Evolutionary conservation across 2,329 filamentous ascomycete species (phyloP).

Genomic region (Mycosphaerella sp.): DNA sequence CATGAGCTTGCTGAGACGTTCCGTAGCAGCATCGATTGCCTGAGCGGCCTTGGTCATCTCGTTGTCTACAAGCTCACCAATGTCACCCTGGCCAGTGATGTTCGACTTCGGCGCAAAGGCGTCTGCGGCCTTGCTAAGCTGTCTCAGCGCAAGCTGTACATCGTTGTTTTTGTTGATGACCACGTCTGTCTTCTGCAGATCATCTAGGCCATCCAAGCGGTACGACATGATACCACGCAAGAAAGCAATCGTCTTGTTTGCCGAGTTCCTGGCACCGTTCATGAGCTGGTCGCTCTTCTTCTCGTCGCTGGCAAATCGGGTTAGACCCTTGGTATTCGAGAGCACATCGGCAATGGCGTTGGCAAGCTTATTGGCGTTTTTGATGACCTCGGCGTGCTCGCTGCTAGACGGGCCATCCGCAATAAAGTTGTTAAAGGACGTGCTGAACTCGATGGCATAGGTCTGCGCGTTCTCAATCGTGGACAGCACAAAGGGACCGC

Average conservation of each 20-base stretch:
- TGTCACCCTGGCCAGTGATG: slow-evolving; percentile 70
- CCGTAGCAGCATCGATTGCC: slow-evolving; percentile 86
- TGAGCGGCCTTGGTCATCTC: slow-evolving; percentile 92
- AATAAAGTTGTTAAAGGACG: slow-evolving; percentile 97
- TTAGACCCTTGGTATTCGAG: slow-evolving; percentile 93
- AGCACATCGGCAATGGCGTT: slow-evolving; percentile 89
- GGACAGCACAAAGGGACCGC: slow-evolving; percentile 86
- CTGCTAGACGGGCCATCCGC: slow-evolving; percentile 86
- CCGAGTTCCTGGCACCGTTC: slow-evolving; percentile 74
- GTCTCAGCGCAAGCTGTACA: slow-evolving; percentile 88
- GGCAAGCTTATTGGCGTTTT: slow-evolving; percentile 82
- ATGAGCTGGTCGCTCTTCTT: slow-evolving; percentile 86
- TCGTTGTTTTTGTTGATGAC: slow-evolving; percentile 98
- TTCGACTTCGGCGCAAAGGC: slow-evolving; percentile 86
- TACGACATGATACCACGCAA: slow-evolving; percentile 93
- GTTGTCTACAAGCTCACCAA: slow-evolving; percentile 86
- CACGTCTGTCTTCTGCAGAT: slow-evolving; percentile 89
- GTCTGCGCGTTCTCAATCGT: slow-evolving; percentile 96
- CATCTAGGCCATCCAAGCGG: slow-evolving; percentile 82
- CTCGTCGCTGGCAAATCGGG: slow-evolving; percentile 86
- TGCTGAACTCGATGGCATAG: slow-evolving; percentile 94
- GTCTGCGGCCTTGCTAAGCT: slow-evolving; percentile 88
- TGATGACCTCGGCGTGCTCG: slow-evolving; percentile 80
- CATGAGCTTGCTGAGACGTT: slow-evolving; percentile 81
- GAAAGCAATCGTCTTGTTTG: slow-evolving; percentile 83